Conservation (phyloP, 331 rosid species). For the Quercus phellos region DNA sequence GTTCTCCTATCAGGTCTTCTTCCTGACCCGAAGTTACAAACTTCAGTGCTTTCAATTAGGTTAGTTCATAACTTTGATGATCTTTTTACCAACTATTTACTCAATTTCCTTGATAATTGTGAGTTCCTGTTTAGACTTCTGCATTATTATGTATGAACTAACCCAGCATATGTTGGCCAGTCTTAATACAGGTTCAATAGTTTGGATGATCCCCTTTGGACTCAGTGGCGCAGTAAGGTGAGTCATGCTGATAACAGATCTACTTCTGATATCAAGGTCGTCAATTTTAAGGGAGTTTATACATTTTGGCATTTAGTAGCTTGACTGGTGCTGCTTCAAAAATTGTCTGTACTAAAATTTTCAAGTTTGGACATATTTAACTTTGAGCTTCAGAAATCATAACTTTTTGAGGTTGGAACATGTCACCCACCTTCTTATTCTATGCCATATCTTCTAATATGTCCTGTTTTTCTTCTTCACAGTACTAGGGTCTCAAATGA, state of each 20-base stretch:
- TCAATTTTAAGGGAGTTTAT: not conserved
- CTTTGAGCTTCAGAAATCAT: no score
- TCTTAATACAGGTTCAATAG: constrained; percentile 43
- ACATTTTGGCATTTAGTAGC: not conserved
- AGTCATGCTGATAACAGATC: not conserved
- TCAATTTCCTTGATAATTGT: not conserved
- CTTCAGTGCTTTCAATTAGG: constrained; percentile 78
- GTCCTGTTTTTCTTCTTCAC: constrained; percentile 2
- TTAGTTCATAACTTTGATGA: constrained; percentile 15
- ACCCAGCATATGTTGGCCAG: constrained; percentile 25
- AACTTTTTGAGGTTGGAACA: not conserved
- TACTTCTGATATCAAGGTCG: not conserved
- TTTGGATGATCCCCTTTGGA: constrained; percentile 78
- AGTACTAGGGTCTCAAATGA: constrained; percentile 84
- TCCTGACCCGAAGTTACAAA: constrained; percentile 61
- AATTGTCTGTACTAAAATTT: not conserved
- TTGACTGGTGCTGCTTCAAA: not conserved
- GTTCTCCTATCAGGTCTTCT: constrained; percentile 73
- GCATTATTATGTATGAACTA: not conserved
- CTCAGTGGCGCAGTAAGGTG: constrained; percentile 71
- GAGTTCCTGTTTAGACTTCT: not conserved
- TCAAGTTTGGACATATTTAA: no score
- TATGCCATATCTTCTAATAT: not conserved
- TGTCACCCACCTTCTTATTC: not conserved
- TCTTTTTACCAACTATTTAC: not conserved